Percentiles rank a stretch among this genome's conserved stretches.
These are phyloP conservation scores for Suhomyces coccinellae DNA, from an alignment of 1,139 yeast species.

Conservation along the genomic window DNA sequence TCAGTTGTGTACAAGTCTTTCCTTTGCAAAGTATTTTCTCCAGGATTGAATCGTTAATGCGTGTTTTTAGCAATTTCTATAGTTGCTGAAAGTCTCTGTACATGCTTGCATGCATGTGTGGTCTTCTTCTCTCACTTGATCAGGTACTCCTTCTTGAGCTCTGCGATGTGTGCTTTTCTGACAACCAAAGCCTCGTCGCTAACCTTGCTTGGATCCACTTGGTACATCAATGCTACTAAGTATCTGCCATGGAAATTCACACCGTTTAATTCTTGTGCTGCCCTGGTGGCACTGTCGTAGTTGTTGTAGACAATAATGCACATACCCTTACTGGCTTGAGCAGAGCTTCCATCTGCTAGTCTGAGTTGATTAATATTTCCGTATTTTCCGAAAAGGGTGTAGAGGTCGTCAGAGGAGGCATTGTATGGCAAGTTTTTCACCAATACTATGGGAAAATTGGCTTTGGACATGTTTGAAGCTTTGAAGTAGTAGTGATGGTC, in stretches of 20 bases:
- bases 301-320: constrained; percentile 59
- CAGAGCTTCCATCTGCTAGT: constrained; percentile 35
- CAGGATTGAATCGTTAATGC: too few species aligned
- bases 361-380: constrained; percentile 62
- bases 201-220: constrained; percentile 38
- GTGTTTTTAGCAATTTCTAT: too few species aligned
- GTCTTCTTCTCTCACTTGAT: background rate
- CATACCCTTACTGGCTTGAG: constrained; percentile 38
- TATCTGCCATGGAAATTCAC: constrained; percentile 62
- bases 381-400: constrained; percentile 54
- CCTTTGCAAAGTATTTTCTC: too few species aligned
- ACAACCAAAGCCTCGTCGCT: constrained; percentile 22
- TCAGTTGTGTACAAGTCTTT: too few species aligned
- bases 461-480: constrained; percentile 12
- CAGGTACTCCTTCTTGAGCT: constrained; percentile 16
- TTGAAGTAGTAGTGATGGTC: background rate
- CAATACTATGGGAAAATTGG: constrained; percentile 50
- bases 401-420: constrained; percentile 48
- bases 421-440: constrained; percentile 63
- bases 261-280: constrained; percentile 58
- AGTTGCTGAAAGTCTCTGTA: background rate
- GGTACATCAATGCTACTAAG: constrained; percentile 50
- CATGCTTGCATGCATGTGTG: too few species aligned
- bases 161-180: constrained; percentile 23
- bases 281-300: constrained; percentile 47